Evolutionary conservation across 331 rosid genomes (phyloP), one percentile per base, ranked within the genome.

Genomic region (Rhamnella rubrinervis): DNA sequence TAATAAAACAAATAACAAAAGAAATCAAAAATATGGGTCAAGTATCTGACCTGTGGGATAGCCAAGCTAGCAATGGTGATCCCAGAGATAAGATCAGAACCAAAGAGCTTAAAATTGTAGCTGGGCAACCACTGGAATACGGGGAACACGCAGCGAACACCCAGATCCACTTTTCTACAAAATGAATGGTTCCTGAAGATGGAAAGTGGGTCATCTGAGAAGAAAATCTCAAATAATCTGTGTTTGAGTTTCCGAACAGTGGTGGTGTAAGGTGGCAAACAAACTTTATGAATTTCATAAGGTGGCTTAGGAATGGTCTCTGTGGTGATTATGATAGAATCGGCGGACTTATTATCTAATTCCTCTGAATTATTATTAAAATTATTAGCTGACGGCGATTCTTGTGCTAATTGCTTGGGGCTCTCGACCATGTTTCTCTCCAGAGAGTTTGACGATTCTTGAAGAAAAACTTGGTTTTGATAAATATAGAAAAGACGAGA

Each of bases 1-100:
- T 25, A 23, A 58, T 28, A 23, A 58, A 21, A 20, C 28, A 57
- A 58, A 13, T 21, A 6, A 6, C 17, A 6, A 11, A 23, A 58
- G 2, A 58, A 25, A 21, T n/a, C n/a, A 21, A 2, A 23, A 20
- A 7, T 58, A 58, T 58, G 21, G 21, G 15, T 58, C 11, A 2
- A 35, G 4, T 17, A 28, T 12, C 18, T 23, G 4, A 46, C 57
- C 46, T 66, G 70, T 13, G 59, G 70, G 16, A 66, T 66, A 26
- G 70, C 49, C 41, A 66, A 12, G 19, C 70, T 66, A 52, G 70
- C 31, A 52, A 66, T 50, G 59, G 70, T 66, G 41, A 66, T 26
- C 7, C 70, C 60, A 35, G 70, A 56, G 21, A 66, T 26, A 39
- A 66, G 46, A 51, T 66, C 60, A n/a, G 59, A 66, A n/a, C 26